Evolutionary conservation across 78 protist genomes (phyloP).

Genomic region (Dictyostelium brefeldianum): DNA sequence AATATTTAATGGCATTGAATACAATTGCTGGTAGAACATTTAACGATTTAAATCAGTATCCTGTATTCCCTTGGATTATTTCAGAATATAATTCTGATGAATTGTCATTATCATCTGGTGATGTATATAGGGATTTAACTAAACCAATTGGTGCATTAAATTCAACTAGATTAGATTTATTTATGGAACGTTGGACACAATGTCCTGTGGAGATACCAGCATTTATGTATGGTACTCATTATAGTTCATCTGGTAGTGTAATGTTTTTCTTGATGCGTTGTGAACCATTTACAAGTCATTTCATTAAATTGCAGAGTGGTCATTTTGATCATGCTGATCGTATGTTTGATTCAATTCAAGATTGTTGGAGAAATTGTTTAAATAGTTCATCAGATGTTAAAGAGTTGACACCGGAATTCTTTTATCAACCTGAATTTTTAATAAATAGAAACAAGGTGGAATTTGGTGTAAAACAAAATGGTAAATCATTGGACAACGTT

Average conservation of each 20-base stretch:
- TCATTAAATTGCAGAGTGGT: constrained; percentile 87
- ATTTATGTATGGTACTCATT: constrained; percentile 98
- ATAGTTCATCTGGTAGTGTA: constrained; percentile 88
- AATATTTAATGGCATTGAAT: constrained; percentile 96
- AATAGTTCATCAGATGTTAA: constrained; percentile 88
- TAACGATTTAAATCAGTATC: constrained; percentile 80
- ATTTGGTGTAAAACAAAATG: constrained; percentile 91
- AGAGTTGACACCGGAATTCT: constrained; percentile 97
- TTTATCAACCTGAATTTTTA: constrained; percentile 92
- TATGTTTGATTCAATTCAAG: constrained; percentile 92
- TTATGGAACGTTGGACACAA: constrained; percentile 73
- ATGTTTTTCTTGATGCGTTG: constrained; percentile 93
- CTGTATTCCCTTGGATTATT: constrained; percentile 96
- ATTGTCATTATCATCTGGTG: constrained; percentile 77
- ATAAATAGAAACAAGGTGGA: constrained; percentile 85
- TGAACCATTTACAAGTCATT: constrained; percentile 91
- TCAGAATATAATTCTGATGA: constrained; percentile 78
- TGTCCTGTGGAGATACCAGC: constrained; percentile 84
- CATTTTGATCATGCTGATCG: constrained; percentile 97
- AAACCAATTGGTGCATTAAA: constrained; percentile 92
- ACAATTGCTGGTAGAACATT: constrained; percentile 88
- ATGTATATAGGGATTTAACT: constrained; percentile 91
- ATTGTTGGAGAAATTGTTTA: constrained; percentile 94
- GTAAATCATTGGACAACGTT: constrained; percentile 85
- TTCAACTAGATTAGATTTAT: constrained; percentile 75